Conservation (phyloP, 176 grass and related monocot species). For the Ensete ventricosum region DNA sequence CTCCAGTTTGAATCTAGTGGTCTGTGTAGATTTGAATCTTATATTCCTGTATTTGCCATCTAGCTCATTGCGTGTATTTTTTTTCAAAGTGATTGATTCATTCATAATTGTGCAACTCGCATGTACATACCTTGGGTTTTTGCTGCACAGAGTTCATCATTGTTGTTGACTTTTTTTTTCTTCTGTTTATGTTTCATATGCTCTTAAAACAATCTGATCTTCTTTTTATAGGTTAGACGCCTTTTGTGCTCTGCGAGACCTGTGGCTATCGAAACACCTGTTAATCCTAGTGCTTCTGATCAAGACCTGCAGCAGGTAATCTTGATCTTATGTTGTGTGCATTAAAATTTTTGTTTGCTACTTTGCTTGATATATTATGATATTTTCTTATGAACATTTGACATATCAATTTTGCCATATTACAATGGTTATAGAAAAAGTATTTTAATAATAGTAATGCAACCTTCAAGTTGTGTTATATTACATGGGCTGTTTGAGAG, state of each 20-base stretch:
- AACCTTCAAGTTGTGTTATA: too few relatives aligned
- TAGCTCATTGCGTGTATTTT: not conserved
- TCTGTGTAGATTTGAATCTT: not conserved
- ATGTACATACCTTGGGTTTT: not conserved
- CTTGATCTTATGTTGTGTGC: constrained; percentile 20
- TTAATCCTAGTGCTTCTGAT: constrained; percentile 80
- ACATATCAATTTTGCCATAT: not conserved
- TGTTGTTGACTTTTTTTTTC: constrained; percentile 13
- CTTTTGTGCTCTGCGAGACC: constrained; percentile 84
- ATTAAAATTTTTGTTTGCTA: not conserved
- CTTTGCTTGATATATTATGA: not conserved
- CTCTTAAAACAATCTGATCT: not conserved
- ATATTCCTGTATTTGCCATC: not conserved
- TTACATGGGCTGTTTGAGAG: too few relatives aligned
- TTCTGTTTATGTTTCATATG: not conserved
- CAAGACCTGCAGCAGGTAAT: constrained; percentile 93
- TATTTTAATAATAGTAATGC: not conserved
- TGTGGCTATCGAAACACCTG: constrained; percentile 68
- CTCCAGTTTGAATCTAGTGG: not conserved
- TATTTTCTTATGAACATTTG: not conserved
- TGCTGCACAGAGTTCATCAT: not conserved
- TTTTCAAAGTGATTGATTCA: not conserved
- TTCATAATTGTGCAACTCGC: not conserved
- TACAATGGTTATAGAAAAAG: not conserved
- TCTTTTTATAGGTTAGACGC: constrained; percentile 57